Evolutionary conservation across 805 yeast species (phyloP), one percentile per base, ranked within the genome.

Genomic region (Zygosaccharomyces kombuchaensis): DNA sequence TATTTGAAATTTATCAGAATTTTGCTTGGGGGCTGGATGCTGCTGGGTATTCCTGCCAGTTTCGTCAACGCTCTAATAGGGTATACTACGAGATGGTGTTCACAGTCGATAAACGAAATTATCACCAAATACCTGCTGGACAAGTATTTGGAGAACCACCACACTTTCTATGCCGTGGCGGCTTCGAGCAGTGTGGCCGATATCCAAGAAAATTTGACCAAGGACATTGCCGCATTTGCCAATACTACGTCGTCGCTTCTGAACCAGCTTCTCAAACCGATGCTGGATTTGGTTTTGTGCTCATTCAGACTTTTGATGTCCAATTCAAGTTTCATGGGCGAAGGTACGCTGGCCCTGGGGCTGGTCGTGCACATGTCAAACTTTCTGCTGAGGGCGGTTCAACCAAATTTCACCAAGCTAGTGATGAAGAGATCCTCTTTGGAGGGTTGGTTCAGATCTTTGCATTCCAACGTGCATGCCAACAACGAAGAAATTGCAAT

Each of bases 401-500:
- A 96, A 3, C 98, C 98, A 14, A 93, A 93, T 40, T 90, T 90
- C 60, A 90, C 96, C 12, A 84, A 77, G 59, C 71, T 87, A 39
- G 84, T 93, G 1, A 75, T 86, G 42, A 81, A 80, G 47, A 81
- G 81, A 57, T 89, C 95, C 13, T 76, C 80, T 38, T 71, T 88
- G 43, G 97, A 90, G 64, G 95, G 96, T 49, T 82, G 84, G 59
- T 83, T 88, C 56, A 80, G 96, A 54, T 77, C 84, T 13, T 75
- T 84, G 21, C 97, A 90, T 66, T 81, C 96, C 1, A 83, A 88
- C 60, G 71, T 90, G 13, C 87, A 87, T 22, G 70, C 78, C 38
- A 85, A 82, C 61, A 79, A 77, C 56, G 98, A 90, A 67, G 96
- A 90, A 61, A 82, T 90, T 55, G 97, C 96, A 0, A 70, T 90